These are phyloP conservation scores for Salix suchowensis DNA, from an alignment of 345 rosid genomes.

Conservation along the genomic window DNA sequence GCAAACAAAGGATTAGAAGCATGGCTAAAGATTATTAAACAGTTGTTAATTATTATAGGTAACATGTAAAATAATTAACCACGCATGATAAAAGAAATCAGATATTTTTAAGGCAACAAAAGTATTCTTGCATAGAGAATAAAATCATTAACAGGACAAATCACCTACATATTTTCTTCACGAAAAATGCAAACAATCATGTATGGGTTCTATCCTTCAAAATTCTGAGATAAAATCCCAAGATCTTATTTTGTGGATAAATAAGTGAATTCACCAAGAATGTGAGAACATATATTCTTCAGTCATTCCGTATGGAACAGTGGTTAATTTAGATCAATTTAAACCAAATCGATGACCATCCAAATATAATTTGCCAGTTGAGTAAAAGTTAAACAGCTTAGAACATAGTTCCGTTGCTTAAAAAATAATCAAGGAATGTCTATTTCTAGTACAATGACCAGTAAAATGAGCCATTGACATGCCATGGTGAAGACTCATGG, in stretches of 20 bases:
- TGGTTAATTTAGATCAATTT: not conserved
- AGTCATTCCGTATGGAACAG: not conserved
- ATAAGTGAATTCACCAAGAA: not conserved
- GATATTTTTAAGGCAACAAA: not conserved
- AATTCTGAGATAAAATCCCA: not conserved
- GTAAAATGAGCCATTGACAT: not conserved
- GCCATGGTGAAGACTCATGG: not conserved
- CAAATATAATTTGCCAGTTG: too few relatives aligned
- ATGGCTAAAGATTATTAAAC: not conserved
- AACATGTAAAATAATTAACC: not conserved
- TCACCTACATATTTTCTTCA: not conserved
- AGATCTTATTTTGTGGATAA: not conserved
- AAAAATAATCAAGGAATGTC: too few relatives aligned
- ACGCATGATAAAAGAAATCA: not conserved
- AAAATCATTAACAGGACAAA: not conserved
- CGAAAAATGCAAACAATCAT: not conserved
- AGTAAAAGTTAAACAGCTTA: too few relatives aligned
- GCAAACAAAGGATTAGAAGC: slow-evolving; percentile 3
- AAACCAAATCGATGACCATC: not conserved
- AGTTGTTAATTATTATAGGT: not conserved
- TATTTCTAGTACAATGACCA: not conserved
- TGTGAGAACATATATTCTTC: not conserved
- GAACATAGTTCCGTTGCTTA: too few relatives aligned
- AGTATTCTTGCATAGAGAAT: not conserved
- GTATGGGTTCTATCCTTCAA: not conserved